Evolutionary conservation across 1,284 basidiomycete species (phyloP).

Genomic region (Malassezia pachydermatis): DNA sequence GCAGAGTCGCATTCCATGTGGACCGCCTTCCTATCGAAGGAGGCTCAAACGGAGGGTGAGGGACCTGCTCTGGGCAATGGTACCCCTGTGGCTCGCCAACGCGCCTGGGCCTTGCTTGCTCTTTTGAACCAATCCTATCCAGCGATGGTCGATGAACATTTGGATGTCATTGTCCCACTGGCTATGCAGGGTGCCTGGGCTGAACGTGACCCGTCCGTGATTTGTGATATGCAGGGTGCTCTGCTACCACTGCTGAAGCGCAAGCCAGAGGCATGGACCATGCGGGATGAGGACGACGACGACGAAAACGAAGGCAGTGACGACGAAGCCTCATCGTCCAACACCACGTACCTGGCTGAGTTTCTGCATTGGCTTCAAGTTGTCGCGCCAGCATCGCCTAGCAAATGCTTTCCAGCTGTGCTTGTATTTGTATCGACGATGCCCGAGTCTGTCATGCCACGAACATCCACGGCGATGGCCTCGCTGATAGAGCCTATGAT

Average conservation of each 20-base stretch:
- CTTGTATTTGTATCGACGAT: conserved; percentile 69
- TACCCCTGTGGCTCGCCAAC: conserved; percentile 25
- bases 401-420: conserved; percentile 65
- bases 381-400: conserved; percentile 65
- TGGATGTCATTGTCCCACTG: conserved; percentile 20
- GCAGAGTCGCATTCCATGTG: conserved; percentile 27
- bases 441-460: conserved; percentile 52
- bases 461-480: conserved; percentile 43
- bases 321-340: conserved; percentile 11
- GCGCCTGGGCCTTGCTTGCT: conserved; percentile 32
- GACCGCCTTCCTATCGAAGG: conserved; percentile 22
- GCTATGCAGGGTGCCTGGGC: conserved; percentile 35
- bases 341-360: conserved; percentile 14
- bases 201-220: conserved; percentile 35
- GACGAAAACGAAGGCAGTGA: conserved; percentile 19
- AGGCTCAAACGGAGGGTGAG: not conserved
- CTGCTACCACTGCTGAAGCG: conserved; percentile 32
- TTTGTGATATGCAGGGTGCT: conserved; percentile 27
- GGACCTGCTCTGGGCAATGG: conserved; percentile 24
- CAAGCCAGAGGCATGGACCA: conserved; percentile 41
- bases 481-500: conserved; percentile 66
- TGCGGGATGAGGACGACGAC: conserved; percentile 19
- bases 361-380: conserved; percentile 65
- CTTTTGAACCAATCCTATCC: conserved; percentile 14
- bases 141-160: conserved; percentile 19